Evolutionary conservation across 164 flowering plant genomes (phyloP).

Genomic region (Magnolia officinalis): DNA sequence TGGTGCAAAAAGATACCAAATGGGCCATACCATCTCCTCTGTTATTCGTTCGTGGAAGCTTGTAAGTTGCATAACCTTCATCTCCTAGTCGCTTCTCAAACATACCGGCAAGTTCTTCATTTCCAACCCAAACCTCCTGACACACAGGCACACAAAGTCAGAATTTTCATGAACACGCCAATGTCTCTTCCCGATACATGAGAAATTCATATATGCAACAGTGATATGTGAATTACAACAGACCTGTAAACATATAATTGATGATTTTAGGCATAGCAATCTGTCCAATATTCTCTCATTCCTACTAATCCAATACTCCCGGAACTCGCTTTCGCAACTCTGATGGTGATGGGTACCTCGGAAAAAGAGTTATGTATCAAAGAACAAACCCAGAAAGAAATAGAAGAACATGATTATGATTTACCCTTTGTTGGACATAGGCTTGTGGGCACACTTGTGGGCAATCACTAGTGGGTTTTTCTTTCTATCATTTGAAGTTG

Average conservation of each 20-base stretch:
- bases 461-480: too few species aligned
- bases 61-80: conserved; percentile 74
- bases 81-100: conserved; percentile 79
- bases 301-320: conserved; percentile 68
- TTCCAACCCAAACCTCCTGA: conserved; percentile 95
- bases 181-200: not conserved
- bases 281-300: conserved; percentile 78
- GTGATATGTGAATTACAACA: not conserved
- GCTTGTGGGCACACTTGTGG: too few species aligned
- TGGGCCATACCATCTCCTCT: conserved; percentile 83
- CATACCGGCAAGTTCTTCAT: conserved; percentile 78
- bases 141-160: not conserved
- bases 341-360: conserved; percentile 45
- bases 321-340: conserved; percentile 68
- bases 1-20: not conserved
- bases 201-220: not conserved
- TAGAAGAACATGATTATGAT: not conserved
- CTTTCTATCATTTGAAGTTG: too few species aligned
- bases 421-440: too few species aligned
- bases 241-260: conserved; percentile 95
- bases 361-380: not conserved
- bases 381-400: not conserved
- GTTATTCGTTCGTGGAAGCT: conserved; percentile 89
- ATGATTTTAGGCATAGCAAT: conserved; percentile 69
- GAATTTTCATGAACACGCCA: not conserved